phyloP scores from a whole-genome alignment of 768 basidiomycete genomes.

The Termitomyces sp. region DNA sequence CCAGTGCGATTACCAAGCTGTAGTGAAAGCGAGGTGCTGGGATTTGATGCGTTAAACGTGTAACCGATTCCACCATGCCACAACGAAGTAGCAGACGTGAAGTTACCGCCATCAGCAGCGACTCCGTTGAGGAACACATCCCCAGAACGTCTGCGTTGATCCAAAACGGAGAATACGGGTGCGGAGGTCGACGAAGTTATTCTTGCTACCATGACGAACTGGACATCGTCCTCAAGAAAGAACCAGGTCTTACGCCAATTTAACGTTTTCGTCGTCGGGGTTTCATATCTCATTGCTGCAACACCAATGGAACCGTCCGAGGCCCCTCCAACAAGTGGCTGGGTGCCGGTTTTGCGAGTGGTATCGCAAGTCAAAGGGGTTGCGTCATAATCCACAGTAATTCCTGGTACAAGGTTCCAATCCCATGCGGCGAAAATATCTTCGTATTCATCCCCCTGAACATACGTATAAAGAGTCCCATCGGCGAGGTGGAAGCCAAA shows the following conservation, averaged over 20 bases:
- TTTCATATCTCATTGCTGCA: slow-evolving; percentile 65
- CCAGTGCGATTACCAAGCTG: slow-evolving; percentile 51
- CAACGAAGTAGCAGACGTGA: slow-evolving; percentile 32
- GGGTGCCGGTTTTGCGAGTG: slow-evolving; percentile 40
- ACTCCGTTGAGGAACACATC: slow-evolving; percentile 42
- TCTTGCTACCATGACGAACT: slow-evolving; percentile 58
- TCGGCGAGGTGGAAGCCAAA: slow-evolving; percentile 71
- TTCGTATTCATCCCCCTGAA: slow-evolving; percentile 67
- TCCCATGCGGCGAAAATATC: slow-evolving; percentile 74
- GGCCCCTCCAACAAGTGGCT: slow-evolving; percentile 64
- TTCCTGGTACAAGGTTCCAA: slow-evolving; percentile 77
- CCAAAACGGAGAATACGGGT: slow-evolving; percentile 60
- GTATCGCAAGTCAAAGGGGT: slow-evolving; percentile 50
- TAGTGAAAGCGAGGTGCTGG: slow-evolving; percentile 30
- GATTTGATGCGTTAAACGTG: slow-evolving; percentile 33
- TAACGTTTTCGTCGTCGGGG: slow-evolving; percentile 52
- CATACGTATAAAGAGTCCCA: slow-evolving; percentile 61
- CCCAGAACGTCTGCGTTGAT: slow-evolving; percentile 54
- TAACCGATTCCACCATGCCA: slow-evolving; percentile 72
- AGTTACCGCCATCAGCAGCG: slow-evolving; percentile 7
- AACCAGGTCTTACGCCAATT: slow-evolving; percentile 74
- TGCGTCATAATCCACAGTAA: slow-evolving; percentile 58
- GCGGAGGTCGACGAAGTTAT: slow-evolving; percentile 42
- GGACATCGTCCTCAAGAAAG: slow-evolving; percentile 64
- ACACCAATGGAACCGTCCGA: slow-evolving; percentile 55